A percentile compares a stretch with the other conserved stretches of the same genome.
Conservation (phyloP, 257 asterid species). For the Thymus mandschuricus region DNA sequence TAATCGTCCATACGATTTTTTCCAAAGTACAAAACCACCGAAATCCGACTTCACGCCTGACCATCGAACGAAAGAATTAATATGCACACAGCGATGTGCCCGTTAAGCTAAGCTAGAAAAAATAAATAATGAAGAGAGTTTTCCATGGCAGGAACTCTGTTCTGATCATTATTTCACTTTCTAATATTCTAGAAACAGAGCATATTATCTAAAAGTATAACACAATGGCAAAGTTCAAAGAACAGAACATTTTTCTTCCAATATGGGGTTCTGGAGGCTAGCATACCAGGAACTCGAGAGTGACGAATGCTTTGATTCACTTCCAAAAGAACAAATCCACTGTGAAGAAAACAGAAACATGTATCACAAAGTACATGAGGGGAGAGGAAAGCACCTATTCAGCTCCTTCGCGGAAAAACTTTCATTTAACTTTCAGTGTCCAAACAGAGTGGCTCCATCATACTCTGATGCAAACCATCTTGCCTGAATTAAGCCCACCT, state of each 20-base stretch:
- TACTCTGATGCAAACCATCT: conserved; percentile 3
- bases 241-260: not conserved
- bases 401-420: conserved; percentile 10
- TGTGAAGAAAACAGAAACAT: not conserved
- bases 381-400: not conserved
- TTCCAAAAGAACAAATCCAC: conserved; percentile 9
- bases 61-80: not conserved
- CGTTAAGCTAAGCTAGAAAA: not conserved
- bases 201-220: conserved; percentile 16
- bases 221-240: conserved; percentile 11
- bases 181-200: conserved; percentile 23
- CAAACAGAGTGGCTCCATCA: conserved; percentile 22
- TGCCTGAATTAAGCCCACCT: not conserved
- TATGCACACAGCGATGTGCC: not conserved
- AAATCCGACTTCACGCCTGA: too few species aligned
- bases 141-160: conserved; percentile 1
- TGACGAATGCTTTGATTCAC: not conserved
- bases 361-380: not conserved
- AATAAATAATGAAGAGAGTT: not conserved
- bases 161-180: conserved; percentile 6
- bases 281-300: conserved; percentile 7
- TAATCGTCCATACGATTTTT: too few species aligned
- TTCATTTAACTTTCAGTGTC: conserved; percentile 14
- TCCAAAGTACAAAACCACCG: too few species aligned
- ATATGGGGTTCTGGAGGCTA: not conserved